Evolutionary conservation across 2,329 filamentous ascomycete species (phyloP), one percentile per base, ranked within the genome.

Genomic region (Gliomastix tumulicola): DNA sequence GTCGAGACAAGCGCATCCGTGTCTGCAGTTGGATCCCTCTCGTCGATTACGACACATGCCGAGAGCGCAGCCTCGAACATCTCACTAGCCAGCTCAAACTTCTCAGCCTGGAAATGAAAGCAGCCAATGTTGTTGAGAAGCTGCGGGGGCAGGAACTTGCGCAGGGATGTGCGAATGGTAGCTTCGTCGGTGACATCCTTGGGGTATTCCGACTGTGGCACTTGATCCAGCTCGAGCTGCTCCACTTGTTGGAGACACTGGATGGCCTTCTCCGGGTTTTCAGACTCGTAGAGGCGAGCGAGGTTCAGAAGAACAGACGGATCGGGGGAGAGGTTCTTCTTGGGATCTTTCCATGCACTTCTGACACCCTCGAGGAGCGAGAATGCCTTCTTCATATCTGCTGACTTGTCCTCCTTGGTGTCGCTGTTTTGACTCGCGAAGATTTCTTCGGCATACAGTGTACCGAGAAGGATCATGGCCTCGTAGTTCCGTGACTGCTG

Each of bases 121-220:
- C 89, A 96, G 6, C 87, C 92, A 55, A 97, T 94, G 56, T 98
- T 98, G 69, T 97, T 98, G 30, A 98, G 73, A 3, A 97, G 71
- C 53, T 95, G 88, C 5, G 92, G 92, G 2, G 89, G 86, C 2
- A 98, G 68, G 40, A 83, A 71, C 53, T 89, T 85, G 37, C 88
- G 81, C 20, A 94, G 69, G 13, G 72, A 69, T 17, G 67, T 66
- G 38, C 75, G 74, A 39, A 76, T 62, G 21, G 76, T 71, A 4
- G 68, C 71, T 40, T 83, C 76, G 36, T 86, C 79, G 3, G 50
- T 50, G 5, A 51, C 43, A 31, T 71, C 72, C 19, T 74, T 62
- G 0, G 82, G 80, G 18, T 72, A 69, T 33, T 89, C 82, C 10
- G 83, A 78, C 15, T 82, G 71, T 0, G 81, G 76, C 30, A 94